Conservation (phyloP, 1,284 basidiomycete genomes). For the Sporisorium scitamineum region DNA sequence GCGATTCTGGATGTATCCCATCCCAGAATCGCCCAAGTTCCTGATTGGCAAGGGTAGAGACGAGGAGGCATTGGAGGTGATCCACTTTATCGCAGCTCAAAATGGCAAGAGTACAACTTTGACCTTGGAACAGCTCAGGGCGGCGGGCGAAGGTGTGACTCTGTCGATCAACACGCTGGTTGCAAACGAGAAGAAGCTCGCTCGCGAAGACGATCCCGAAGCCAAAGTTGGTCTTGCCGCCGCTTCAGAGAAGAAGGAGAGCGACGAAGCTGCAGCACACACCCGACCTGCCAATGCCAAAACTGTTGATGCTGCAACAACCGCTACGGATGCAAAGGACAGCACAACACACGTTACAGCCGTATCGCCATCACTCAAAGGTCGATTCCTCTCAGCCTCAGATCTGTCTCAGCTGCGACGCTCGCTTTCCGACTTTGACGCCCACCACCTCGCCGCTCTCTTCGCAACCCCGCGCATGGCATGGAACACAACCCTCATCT, state of each 20-base stretch:
- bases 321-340: not conserved
- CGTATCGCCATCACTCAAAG: constrained; percentile 5
- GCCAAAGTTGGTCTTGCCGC: constrained; percentile 9
- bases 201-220: constrained; percentile 28
- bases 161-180: constrained; percentile 32
- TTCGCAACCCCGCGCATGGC: constrained; percentile 77
- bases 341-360: not conserved
- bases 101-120: constrained; percentile 73
- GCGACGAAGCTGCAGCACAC: constrained; percentile 2
- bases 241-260: constrained; percentile 65
- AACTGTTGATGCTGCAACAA: not conserved
- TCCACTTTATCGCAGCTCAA: constrained; percentile 78
- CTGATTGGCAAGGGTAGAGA: constrained; percentile 80
- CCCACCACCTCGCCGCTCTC: constrained; percentile 74
- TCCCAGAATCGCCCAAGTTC: constrained; percentile 77
- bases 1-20: constrained; percentile 69
- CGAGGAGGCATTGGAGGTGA: constrained; percentile 77
- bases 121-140: constrained; percentile 54
- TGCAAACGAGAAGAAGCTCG: constrained; percentile 72
- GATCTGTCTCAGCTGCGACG: constrained; percentile 31
- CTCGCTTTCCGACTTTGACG: constrained; percentile 42
- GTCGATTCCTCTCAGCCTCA: constrained; percentile 27
- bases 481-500: constrained; percentile 75
- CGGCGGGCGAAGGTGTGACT: constrained; percentile 55
- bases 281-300: not conserved